Evolutionary conservation across 305 asterid genomes (phyloP), one percentile per base, ranked within the genome.

Genomic region (Solanum hybrid): DNA sequence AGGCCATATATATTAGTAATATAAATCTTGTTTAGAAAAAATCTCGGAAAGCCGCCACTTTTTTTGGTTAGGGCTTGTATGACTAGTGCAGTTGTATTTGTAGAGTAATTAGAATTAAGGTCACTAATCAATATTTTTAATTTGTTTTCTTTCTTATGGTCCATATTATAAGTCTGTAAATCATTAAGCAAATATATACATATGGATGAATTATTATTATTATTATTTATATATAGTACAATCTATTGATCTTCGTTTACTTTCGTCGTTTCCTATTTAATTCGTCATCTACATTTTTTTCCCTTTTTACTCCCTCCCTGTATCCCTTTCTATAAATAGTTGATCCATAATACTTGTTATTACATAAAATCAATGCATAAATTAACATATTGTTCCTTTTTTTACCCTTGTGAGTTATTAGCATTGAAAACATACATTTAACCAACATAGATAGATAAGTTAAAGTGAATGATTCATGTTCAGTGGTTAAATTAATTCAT

Each of bases 31-130:
- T 69, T 60, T 86, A 87, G 87, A 75, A 87, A 87, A 66, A 11
- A 73, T 85, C 90, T 92, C 94, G 95, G 85, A 88, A 86, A 91
- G 93, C 97, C 93, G 88, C 90, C 92, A 81, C 93, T 93, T 95
- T 96, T 92, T 92, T 92, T 93, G 96, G 97, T 93, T 92, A 93
- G 95, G 96, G 96, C 91, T 92, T 91, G 93, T 89, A 91, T 84
- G 87, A 85, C 89, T 92, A 94, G 92, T 69, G 75, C 79, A 86
- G 91, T 88, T 85, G 85, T 88, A 87, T 88, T 89, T 89, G 89
- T 91, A 92, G 92, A 89, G 24, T 20, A 60, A 60, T 22, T 89
- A 88, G 69, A 89, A 90, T 91, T 93, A 85, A 88, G 91, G 92
- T 89, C 88, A 92, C 92, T 95, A 90, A 93, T 92, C 90, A 89